Conservation (phyloP, 805 yeast genomes). For the Metschnikowia vanudenii region DNA sequence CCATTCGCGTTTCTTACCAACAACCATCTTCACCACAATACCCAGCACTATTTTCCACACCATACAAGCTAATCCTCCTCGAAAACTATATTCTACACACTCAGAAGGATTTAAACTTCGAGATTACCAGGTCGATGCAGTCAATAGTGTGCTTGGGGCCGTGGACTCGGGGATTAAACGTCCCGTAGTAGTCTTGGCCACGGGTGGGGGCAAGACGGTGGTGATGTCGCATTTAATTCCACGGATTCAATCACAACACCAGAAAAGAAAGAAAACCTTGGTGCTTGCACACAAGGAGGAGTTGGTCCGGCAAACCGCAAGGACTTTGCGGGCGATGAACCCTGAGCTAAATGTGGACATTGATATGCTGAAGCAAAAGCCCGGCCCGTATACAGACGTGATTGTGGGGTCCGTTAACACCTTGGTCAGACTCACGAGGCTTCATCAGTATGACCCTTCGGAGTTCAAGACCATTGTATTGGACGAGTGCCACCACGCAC, state of each 20-base stretch:
- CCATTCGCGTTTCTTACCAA: not conserved
- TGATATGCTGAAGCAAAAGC: constrained; percentile 62
- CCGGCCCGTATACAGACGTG: constrained; percentile 53
- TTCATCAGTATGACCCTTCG: constrained; percentile 52
- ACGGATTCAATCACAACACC: constrained; percentile 29
- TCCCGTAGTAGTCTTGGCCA: constrained; percentile 82
- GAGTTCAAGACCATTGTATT: constrained; percentile 73
- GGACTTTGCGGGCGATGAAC: constrained; percentile 43
- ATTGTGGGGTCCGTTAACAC: constrained; percentile 78
- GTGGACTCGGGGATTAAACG: constrained; percentile 47
- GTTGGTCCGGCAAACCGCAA: constrained; percentile 66
- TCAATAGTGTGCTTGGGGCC: constrained; percentile 51
- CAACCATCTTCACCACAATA: too few species aligned
- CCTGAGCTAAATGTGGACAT: constrained; percentile 57
- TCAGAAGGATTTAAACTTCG: constrained; percentile 22
- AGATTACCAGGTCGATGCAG: constrained; percentile 71
- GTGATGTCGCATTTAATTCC: constrained; percentile 62
- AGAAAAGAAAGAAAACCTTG: constrained; percentile 37
- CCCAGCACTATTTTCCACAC: too few species aligned
- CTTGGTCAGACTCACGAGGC: constrained; percentile 44
- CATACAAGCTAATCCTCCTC: too few species aligned
- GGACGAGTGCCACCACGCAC: constrained; percentile 93
- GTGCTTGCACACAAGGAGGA: constrained; percentile 83
- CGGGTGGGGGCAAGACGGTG: constrained; percentile 95
- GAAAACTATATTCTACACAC: not conserved